A percentile compares a stretch with the other conserved stretches of the same genome.
phyloP scores from a whole-genome alignment of 1,139 yeast species.

The Geotrichum europaeum region DNA sequence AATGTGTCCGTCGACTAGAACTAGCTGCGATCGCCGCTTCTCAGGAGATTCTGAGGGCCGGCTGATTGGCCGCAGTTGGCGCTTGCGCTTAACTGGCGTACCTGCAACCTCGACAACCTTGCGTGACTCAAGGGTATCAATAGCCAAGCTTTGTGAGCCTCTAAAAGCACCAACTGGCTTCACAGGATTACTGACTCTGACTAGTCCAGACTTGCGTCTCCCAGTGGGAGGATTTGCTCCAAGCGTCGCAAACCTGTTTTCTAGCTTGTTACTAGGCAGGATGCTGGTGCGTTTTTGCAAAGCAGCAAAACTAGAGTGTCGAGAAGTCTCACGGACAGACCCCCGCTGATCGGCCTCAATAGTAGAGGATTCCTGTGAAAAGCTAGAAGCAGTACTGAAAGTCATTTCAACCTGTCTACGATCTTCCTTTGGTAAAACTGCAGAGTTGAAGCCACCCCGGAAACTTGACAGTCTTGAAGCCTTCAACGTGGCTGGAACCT shows the following conservation, averaged over 20 bases:
- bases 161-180: not conserved
- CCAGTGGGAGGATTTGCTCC: not conserved
- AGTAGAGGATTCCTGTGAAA: not conserved
- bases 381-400: not conserved
- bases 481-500: not conserved
- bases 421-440: conserved; percentile 5
- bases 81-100: conserved; percentile 14
- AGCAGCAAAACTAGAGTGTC: not conserved
- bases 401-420: conserved; percentile 15
- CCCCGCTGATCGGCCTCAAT: not conserved
- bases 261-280: not conserved
- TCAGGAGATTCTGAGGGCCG: not conserved
- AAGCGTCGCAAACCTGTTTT: not conserved
- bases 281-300: not conserved
- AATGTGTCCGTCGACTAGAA: conserved; percentile 12
- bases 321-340: not conserved
- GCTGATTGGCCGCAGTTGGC: conserved; percentile 2
- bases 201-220: not conserved
- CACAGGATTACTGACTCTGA: not conserved
- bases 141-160: not conserved
- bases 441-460: conserved; percentile 10
- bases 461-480: conserved; percentile 1
- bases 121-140: not conserved
- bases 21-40: not conserved
- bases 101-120: conserved; percentile 5